Evolutionary conservation across 257 asterid species (phyloP).

Genomic region (Buddleja alternifolia): DNA sequence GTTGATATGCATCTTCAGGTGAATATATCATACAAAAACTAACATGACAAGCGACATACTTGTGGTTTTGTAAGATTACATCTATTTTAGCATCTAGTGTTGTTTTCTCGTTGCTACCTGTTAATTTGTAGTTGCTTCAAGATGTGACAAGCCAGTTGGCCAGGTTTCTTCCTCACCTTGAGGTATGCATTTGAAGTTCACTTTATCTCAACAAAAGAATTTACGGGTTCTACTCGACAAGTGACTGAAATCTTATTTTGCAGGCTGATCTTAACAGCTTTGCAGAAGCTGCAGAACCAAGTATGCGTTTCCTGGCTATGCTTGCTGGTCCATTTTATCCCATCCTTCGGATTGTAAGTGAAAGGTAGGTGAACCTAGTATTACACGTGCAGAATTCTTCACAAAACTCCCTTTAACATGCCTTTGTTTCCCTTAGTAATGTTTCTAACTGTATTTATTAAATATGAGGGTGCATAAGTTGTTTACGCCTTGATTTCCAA

Average conservation of each 20-base stretch:
- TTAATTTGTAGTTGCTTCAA: slow-evolving; percentile 79
- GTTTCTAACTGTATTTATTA: not conserved
- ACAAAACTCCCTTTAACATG: slow-evolving; percentile 7
- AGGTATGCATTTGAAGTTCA: slow-evolving; percentile 53
- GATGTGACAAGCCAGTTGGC: slow-evolving; percentile 78
- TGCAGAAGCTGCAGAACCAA: slow-evolving; percentile 82
- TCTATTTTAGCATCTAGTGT: slow-evolving; percentile 20
- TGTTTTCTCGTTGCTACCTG: slow-evolving; percentile 46
- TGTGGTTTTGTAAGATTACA: slow-evolving; percentile 13
- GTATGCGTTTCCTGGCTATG: slow-evolving; percentile 87
- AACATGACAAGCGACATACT: slow-evolving; percentile 11
- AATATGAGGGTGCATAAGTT: slow-evolving; percentile 6
- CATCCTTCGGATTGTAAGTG: slow-evolving; percentile 76
- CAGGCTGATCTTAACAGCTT: slow-evolving; percentile 90
- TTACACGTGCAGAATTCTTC: slow-evolving; percentile 27
- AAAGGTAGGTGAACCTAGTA: slow-evolving; percentile 66
- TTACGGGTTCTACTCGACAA: slow-evolving; percentile 24
- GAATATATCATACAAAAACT: slow-evolving; percentile 32
- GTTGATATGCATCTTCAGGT: slow-evolving; percentile 93
- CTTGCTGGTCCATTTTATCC: slow-evolving; percentile 94
- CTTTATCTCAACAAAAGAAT: slow-evolving; percentile 23
- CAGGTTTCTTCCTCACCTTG: slow-evolving; percentile 91
- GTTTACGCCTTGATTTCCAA: too few species aligned
- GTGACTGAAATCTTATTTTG: slow-evolving; percentile 32
- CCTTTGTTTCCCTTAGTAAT: slow-evolving; percentile 17